Conservation (phyloP, 1,284 basidiomycete genomes). For the Microbotryum scabiosae region DNA sequence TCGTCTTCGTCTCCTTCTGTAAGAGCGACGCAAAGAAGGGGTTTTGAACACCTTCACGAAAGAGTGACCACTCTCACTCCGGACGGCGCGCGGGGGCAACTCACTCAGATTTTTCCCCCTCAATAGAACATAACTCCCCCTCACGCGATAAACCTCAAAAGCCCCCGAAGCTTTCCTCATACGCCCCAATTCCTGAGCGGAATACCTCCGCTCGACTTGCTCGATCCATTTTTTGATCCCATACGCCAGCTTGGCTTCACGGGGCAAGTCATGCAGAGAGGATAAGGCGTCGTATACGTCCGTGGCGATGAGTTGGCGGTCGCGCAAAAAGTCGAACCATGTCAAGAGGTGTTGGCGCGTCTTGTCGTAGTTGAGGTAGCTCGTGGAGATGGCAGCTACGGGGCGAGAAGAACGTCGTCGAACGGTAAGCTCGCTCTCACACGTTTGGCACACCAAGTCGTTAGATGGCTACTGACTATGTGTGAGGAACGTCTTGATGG, state of each 20-base stretch:
- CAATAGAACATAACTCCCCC: not conserved
- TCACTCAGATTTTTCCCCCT: not conserved
- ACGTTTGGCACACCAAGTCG: not conserved
- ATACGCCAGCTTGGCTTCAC: not conserved
- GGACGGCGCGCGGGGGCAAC: not conserved
- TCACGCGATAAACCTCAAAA: constrained; percentile 1
- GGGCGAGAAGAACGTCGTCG: not conserved
- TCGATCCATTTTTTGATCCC: not conserved
- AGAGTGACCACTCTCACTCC: no score
- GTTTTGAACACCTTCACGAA: not conserved
- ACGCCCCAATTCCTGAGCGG: not conserved
- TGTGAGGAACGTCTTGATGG: not conserved
- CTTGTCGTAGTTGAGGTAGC: not conserved
- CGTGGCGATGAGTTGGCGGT: constrained; percentile 7
- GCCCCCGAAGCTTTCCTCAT: not conserved
- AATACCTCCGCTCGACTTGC: not conserved
- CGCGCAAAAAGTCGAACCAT: constrained; percentile 23
- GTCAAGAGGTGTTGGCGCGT: constrained; percentile 1
- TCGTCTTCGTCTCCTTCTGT: not conserved
- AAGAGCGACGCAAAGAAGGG: no score
- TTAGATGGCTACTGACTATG: not conserved
- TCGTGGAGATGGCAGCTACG: not conserved
- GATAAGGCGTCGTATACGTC: not conserved
- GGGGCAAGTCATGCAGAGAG: not conserved
- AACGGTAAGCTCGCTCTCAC: not conserved